A percentile compares a stretch with the other conserved stretches of the same genome.
phyloP scores from a whole-genome alignment of 495 filamentous ascomycete species.

The Filosporella fistucella region DNA sequence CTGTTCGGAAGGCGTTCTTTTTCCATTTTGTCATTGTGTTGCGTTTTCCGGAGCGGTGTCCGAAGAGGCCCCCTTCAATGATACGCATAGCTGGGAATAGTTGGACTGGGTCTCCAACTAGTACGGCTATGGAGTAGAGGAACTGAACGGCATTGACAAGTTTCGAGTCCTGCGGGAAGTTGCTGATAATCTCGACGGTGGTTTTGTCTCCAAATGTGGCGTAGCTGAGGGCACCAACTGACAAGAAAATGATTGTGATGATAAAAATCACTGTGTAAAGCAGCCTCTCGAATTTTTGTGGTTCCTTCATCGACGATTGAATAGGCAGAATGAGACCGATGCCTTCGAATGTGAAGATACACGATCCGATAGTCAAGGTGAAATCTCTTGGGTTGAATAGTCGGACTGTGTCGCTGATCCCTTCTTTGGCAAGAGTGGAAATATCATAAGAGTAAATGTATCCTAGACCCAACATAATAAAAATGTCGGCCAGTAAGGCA shows the following conservation, averaged over 20 bases:
- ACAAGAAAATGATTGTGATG: slow-evolving; percentile 59
- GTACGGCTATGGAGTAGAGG: slow-evolving; percentile 58
- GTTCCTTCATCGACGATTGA: slow-evolving; percentile 57
- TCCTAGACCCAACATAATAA: slow-evolving; percentile 55
- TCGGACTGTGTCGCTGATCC: slow-evolving; percentile 43
- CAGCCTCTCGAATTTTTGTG: slow-evolving; percentile 52
- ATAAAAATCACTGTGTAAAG: slow-evolving; percentile 56
- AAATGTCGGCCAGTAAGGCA: slow-evolving; percentile 56
- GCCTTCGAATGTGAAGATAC: slow-evolving; percentile 66
- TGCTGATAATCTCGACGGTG: slow-evolving; percentile 58
- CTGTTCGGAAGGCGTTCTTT: slow-evolving; percentile 55
- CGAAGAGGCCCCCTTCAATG: slow-evolving; percentile 50
- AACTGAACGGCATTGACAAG: slow-evolving; percentile 64
- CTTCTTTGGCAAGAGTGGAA: slow-evolving; percentile 36
- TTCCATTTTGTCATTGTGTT: slow-evolving; percentile 55
- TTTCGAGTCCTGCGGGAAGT: slow-evolving; percentile 55
- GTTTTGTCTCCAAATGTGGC: slow-evolving; percentile 56
- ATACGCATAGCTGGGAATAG: slow-evolving; percentile 61
- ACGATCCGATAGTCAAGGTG: slow-evolving; percentile 57
- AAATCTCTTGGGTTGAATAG: slow-evolving; percentile 58
- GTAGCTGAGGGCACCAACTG: slow-evolving; percentile 60
- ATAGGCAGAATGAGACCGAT: slow-evolving; percentile 64
- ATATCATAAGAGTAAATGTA: slow-evolving; percentile 64
- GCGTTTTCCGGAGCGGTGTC: slow-evolving; percentile 50
- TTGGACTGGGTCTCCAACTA: slow-evolving; percentile 59